Evolutionary conservation across 192 early-diverging fungal genomes (phyloP).

Genomic region (Neocallimastix lanati): DNA sequence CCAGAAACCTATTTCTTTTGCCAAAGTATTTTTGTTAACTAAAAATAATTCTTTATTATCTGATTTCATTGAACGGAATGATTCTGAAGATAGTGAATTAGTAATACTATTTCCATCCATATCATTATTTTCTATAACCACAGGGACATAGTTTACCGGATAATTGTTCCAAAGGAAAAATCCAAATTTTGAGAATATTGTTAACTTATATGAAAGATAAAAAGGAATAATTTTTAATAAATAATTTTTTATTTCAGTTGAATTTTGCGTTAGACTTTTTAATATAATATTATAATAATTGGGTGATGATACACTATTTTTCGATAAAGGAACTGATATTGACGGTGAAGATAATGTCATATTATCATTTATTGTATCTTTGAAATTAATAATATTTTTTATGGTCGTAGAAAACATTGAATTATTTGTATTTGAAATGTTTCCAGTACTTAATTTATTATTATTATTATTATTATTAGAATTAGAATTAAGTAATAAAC

Average conservation of each 20-base stretch:
- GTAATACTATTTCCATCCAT: not conserved
- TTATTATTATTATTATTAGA: no score
- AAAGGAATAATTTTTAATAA: not conserved
- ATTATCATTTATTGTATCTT: not conserved
- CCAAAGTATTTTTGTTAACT: not conserved
- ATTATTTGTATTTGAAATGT: not conserved
- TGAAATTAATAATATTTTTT: not conserved
- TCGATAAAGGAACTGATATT: not conserved
- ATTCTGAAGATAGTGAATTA: not conserved
- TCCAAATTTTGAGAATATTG: not conserved
- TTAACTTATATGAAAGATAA: not conserved
- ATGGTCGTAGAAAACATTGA: not conserved
- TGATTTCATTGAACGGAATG: not conserved
- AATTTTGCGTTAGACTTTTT: not conserved
- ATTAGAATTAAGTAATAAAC: not conserved
- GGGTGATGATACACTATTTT: not conserved
- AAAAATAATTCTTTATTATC: not conserved
- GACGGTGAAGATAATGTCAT: not conserved
- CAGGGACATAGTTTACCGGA: not conserved
- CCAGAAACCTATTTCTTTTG: not conserved
- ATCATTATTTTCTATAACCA: not conserved
- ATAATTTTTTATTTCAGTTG: not conserved
- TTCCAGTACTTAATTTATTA: not conserved
- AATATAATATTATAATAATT: not conserved
- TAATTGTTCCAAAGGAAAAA: not conserved